phyloP scores from a whole-genome alignment of 148 eudicot species.

The Rhododendron ferrugineum region DNA sequence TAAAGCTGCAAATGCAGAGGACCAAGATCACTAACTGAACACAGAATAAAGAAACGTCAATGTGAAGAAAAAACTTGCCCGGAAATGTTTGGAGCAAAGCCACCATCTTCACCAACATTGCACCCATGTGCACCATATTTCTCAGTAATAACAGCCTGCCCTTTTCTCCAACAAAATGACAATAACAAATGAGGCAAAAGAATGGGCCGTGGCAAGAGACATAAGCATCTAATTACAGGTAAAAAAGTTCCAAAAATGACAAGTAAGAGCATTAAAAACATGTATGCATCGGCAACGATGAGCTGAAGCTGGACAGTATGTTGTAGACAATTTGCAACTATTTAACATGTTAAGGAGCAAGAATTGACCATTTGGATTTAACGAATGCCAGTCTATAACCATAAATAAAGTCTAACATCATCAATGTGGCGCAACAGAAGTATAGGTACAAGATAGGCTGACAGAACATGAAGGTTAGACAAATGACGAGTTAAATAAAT shows the following conservation, averaged over 20 bases:
- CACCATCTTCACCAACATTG: slow-evolving; percentile 93
- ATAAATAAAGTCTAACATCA: neutral
- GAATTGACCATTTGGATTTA: neutral
- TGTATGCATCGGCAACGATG: neutral
- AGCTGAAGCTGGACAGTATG: slow-evolving; percentile 1
- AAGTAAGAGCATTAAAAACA: neutral
- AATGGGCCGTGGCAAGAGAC: neutral
- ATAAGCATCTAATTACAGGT: neutral
- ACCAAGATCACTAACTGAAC: slow-evolving; percentile 14
- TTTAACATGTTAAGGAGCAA: neutral
- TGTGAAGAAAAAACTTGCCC: slow-evolving; percentile 45
- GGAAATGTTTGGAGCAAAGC: slow-evolving; percentile 86
- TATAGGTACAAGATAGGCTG: too few relatives aligned
- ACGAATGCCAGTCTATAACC: neutral
- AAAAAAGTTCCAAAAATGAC: neutral
- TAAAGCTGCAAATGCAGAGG: slow-evolving; percentile 54
- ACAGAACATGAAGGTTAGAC: neutral
- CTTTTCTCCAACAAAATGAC: slow-evolving; percentile 29
- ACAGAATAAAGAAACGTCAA: slow-evolving; percentile 6
- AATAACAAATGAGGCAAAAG: slow-evolving; percentile 11
- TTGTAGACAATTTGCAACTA: slow-evolving; percentile 7
- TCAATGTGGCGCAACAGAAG: neutral
- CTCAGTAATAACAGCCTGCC: slow-evolving; percentile 86
- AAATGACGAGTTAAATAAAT: neutral
- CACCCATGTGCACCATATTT: slow-evolving; percentile 76